Evolutionary conservation across 73 alveolate species (phyloP).

Genomic region (Blepharisma japonicum): DNA sequence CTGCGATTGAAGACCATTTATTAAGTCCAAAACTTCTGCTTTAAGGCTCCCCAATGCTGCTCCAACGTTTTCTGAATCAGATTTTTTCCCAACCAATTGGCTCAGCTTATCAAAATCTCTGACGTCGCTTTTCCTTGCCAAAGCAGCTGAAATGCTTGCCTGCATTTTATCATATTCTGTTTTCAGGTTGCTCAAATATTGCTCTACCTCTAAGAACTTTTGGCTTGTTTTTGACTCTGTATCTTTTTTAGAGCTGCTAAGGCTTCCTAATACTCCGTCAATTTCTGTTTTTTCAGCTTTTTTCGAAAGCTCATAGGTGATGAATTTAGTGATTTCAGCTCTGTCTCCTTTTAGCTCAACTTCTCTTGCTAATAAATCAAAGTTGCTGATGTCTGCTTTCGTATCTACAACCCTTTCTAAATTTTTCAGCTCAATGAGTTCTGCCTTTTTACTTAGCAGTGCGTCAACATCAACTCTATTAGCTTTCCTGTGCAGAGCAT

Average conservation of each 20-base stretch:
- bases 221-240: conserved; percentile 34
- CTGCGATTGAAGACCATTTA: conserved; percentile 1
- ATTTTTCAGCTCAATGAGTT: conserved; percentile 54
- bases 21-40: neutral
- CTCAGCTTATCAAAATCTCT: conserved; percentile 30
- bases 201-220: conserved; percentile 33
- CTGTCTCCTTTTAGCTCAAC: conserved; percentile 36
- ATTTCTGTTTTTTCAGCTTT: conserved; percentile 51
- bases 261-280: conserved; percentile 40
- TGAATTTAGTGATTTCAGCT: neutral
- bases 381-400: conserved; percentile 36
- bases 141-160: conserved; percentile 16
- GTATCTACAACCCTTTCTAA: conserved; percentile 30
- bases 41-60: neutral
- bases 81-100: conserved; percentile 27
- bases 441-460: conserved; percentile 57
- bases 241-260: conserved; percentile 39
- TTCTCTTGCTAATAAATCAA: conserved; percentile 32
- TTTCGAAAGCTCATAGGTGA: conserved; percentile 10
- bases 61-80: conserved; percentile 38
- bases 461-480: conserved; percentile 77
- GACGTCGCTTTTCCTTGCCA: conserved; percentile 33
- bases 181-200: conserved; percentile 28
- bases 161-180: conserved; percentile 38
- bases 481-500: conserved; percentile 92